Base-by-base conservation (phyloP, 202 grass and related monocot genomes). In the Carex arenaria region DNA sequence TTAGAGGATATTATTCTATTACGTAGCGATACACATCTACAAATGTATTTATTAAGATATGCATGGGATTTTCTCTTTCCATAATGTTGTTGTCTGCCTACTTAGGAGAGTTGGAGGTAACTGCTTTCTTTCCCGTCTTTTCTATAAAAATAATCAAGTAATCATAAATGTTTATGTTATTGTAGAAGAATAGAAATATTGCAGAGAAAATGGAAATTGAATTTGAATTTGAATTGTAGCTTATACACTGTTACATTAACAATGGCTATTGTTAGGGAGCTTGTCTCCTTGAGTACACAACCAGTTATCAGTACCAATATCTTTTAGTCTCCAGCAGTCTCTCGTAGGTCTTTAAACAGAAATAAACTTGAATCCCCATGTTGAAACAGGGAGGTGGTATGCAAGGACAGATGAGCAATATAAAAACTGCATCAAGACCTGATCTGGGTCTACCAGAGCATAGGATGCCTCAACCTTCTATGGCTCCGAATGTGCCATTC, bases 341-440 rank as follows among this genome's bases (percentile, higher is more conserved):
- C 55, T 60, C 9, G 60, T 20, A 60, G 60, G 30, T 78, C 18
- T 78, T 11, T 34, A n/a, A 75, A 31, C 13, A 31, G 47, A 55
- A 73, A 75, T 54, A 55, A 54, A 75, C 14, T 75, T 55, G 23
- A 75, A 53, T 2, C 22, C 14, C 49, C 13, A 5, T 38, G 28
- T 59, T 78, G 51, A 18, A 84, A 49, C 80, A 98, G 95, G 93
- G 90, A 64, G 88, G 62, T 89, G 83, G 89, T 49, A 83, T 93
- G 81, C 94, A 97, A 89, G 94, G 91, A 90, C 86, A 90, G 56
- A 89, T 91, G 74, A 82, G 86, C 82, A 83, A 88, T 74, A 78
- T 34, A 47, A 90, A 81, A 85, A 26, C 83, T 69, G 66, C 64
- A 86, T 85, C 83, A 56, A 88, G 90, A 83, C 78, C 22, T 4